Percentiles rank a stretch among this genome's conserved stretches.
Evolutionary conservation across 352 stramenopile genomes (phyloP).

Genomic region (Globisporangium spiculum): DNA sequence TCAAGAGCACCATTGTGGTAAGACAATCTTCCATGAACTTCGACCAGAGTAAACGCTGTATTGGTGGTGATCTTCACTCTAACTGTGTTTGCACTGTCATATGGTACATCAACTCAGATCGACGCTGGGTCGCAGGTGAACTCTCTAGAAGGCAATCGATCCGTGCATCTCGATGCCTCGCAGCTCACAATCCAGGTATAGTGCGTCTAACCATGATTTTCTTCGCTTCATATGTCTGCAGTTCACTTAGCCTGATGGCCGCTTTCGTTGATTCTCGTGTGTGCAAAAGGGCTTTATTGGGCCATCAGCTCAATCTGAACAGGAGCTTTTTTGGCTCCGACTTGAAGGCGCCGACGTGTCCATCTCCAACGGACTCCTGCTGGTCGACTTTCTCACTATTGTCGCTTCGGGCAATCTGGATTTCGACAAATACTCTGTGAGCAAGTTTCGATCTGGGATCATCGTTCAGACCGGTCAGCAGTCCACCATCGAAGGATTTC

Average conservation of each 20-base stretch:
- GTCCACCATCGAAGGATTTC: conserved; percentile 41
- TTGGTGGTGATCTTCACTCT: too few species aligned
- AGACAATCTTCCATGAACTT: not conserved
- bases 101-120: conserved; percentile 19
- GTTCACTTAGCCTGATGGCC: not conserved
- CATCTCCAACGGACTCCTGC: conserved; percentile 46
- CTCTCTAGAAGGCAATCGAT: conserved; percentile 28
- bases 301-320: conserved; percentile 37
- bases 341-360: conserved; percentile 38
- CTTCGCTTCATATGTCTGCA: not conserved
- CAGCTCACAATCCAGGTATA: conserved; percentile 49
- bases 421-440: conserved; percentile 68
- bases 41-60: too few species aligned
- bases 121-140: conserved; percentile 56
- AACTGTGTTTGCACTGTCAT: too few species aligned
- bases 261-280: not conserved
- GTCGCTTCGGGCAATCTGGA: conserved; percentile 26
- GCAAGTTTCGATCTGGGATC: conserved; percentile 52
- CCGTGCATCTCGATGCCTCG: conserved; percentile 33
- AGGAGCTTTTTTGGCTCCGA: conserved; percentile 35
- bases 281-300: conserved; percentile 42
- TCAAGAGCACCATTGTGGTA: conserved; percentile 52
- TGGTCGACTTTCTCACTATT: conserved; percentile 38
- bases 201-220: not conserved
- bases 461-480: conserved; percentile 27